A percentile compares a stretch with the other conserved stretches of the same genome.
These are phyloP conservation scores for Cryptococcus sp. DNA, from an alignment of 1,284 basidiomycete species.

Conservation along the genomic window DNA sequence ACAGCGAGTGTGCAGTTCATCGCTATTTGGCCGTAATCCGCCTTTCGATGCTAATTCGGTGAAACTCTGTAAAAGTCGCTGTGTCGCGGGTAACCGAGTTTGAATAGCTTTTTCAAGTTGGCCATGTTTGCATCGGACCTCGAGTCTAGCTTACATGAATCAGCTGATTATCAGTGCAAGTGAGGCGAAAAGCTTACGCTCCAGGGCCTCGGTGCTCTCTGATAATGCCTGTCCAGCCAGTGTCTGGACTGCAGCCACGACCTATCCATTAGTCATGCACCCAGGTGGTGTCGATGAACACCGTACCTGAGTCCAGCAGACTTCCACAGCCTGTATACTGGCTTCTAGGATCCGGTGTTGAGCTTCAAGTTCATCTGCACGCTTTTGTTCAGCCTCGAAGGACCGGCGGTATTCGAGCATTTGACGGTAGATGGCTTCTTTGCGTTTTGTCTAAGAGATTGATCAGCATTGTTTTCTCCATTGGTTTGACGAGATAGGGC, in stretches of 20 bases:
- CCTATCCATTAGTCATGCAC: constrained; percentile 17
- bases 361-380: constrained; percentile 68
- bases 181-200: constrained; percentile 22
- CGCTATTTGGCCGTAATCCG: constrained; percentile 13
- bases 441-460: constrained; percentile 61
- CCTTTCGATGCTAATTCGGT: constrained; percentile 21
- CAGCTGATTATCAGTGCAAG: neutral
- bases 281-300: constrained; percentile 1
- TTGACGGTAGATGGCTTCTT: constrained; percentile 86
- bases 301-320: constrained; percentile 84
- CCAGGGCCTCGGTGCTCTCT: constrained; percentile 17
- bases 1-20: constrained; percentile 27
- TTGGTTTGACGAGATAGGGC: neutral
- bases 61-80: constrained; percentile 29
- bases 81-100: constrained; percentile 29
- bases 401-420: constrained; percentile 88
- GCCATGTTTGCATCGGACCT: neutral
- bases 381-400: constrained; percentile 63
- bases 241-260: constrained; percentile 33
- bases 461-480: neutral
- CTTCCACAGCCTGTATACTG: constrained; percentile 70
- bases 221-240: constrained; percentile 25
- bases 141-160: neutral
- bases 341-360: constrained; percentile 70
- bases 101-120: constrained; percentile 31